Conservation (phyloP, 1,284 basidiomycete genomes). For the Cryptococcus sp. region DNA sequence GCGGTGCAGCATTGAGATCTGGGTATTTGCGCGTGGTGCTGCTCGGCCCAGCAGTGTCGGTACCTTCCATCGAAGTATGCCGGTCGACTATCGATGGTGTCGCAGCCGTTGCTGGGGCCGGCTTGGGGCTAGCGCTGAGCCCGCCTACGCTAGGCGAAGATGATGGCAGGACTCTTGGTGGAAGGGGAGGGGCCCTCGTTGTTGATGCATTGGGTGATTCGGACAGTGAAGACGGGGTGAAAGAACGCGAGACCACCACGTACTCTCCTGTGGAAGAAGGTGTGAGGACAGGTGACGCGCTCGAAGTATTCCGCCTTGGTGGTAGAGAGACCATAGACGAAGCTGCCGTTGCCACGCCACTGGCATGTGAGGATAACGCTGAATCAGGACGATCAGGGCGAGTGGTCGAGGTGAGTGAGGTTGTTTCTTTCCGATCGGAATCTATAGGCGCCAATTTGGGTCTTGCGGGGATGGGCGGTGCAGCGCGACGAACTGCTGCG, state of each 20-base stretch:
- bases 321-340: conserved; percentile 10
- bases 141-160: conserved; percentile 1
- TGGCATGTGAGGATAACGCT: neutral
- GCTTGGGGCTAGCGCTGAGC: neutral
- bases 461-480: conserved; percentile 20
- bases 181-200: neutral
- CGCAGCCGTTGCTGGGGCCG: too few species aligned
- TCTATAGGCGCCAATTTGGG: neutral
- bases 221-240: neutral
- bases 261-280: neutral
- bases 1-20: conserved; percentile 29
- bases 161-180: neutral
- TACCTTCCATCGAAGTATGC: too few species aligned
- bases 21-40: conserved; percentile 16
- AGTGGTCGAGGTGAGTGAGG: conserved; percentile 2
- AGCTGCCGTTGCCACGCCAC: conserved; percentile 2
- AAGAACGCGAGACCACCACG: neutral
- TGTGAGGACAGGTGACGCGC: neutral
- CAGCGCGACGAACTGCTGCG: conserved; percentile 11
- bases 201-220: neutral
- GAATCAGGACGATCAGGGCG: neutral
- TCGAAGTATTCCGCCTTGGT: neutral
- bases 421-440: too few species aligned
- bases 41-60: neutral
- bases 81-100: neutral